Conservation (phyloP, 2,329 filamentous ascomycete genomes). For the Verticillium albo-atrum region DNA sequence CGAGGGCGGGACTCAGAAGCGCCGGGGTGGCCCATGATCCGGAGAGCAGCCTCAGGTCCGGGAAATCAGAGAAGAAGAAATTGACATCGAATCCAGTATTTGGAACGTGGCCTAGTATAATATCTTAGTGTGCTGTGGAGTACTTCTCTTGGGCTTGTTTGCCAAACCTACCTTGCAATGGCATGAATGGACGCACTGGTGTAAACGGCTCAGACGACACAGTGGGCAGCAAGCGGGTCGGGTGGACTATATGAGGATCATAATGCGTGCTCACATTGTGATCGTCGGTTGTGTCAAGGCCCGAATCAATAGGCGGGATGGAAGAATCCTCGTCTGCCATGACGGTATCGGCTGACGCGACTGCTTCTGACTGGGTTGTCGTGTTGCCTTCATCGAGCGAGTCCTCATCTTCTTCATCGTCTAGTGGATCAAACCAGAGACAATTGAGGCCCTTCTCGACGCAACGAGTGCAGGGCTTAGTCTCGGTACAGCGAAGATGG, state of each 20-base stretch:
- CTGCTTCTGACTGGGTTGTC: not conserved
- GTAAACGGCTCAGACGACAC: not conserved
- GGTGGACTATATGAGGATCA: not conserved
- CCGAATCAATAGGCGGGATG: too few species aligned
- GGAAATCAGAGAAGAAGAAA: slow-evolving; percentile 1
- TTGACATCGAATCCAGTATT: not conserved
- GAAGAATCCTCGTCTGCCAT: not conserved
- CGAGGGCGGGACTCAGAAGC: slow-evolving; percentile 10
- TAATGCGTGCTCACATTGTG: not conserved
- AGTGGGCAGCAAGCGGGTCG: not conserved
- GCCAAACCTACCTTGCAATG: not conserved
- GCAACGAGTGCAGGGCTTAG: slow-evolving; percentile 24
- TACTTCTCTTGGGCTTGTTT: too few species aligned
- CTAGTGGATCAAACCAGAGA: slow-evolving; percentile 10
- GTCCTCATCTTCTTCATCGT: not conserved
- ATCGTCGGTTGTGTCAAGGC: not conserved
- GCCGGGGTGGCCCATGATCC: slow-evolving; percentile 11
- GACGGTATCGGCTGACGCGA: not conserved
- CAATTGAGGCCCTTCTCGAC: slow-evolving; percentile 19
- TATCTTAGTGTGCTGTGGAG: not conserved
- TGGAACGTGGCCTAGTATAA: not conserved
- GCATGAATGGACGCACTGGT: not conserved
- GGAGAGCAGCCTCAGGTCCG: not conserved
- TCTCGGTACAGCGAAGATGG: slow-evolving; percentile 23
- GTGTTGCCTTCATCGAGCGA: not conserved